Base-by-base conservation (phyloP, 2,329 filamentous ascomycete species). In the Neofusicoccum sp. region DNA sequence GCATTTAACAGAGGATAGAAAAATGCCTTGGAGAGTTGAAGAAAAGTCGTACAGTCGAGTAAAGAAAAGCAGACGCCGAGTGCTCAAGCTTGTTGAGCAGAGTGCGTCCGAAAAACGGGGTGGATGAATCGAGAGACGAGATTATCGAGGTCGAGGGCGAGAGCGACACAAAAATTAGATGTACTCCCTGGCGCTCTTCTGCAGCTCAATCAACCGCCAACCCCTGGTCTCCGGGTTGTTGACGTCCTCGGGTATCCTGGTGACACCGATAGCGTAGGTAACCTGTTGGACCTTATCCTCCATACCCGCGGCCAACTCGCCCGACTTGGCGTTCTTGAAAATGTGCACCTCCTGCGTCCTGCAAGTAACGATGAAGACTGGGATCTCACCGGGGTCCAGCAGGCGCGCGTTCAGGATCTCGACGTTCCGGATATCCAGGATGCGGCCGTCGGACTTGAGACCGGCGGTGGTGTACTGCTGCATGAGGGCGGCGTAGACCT, bases 251-350 rank as follows among this genome's bases (percentile, higher is more conserved):
- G 95, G 89, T 65, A 96, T 88, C 68, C 95, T 85, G 3, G 95
- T 99, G 65, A 99, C 90, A 71, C 95, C 95, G 70, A 99, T 98
- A 67, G 94, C 95, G 74, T 99, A 99, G 2, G 95, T 98, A 69
- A 99, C 95, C 69, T 97, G 88, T 79, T 99, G 95, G 29, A 99
- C 95, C 80, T 93, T 96, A 79, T 99, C 95, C 78, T 99, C 95
- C 93, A 97, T 98, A 47, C 95, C 95, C 11, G 94, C 94, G 3
- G 94, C 93, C 52, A 99, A 86, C 77, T 97, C 84, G 67, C 89
- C 89, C 1, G 89, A 89, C 84, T 99, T 98, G 64, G 89, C 88
- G 68, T 98, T 96, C 66, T 91, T 87, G 81, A 97, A 99, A 14
- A 98, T 93, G 74, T 99, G 95, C 9, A 99, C 93, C 79, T 99